phyloP scores from a whole-genome alignment of 2,329 filamentous ascomycete species.

The Rhynchosporium secalis region DNA sequence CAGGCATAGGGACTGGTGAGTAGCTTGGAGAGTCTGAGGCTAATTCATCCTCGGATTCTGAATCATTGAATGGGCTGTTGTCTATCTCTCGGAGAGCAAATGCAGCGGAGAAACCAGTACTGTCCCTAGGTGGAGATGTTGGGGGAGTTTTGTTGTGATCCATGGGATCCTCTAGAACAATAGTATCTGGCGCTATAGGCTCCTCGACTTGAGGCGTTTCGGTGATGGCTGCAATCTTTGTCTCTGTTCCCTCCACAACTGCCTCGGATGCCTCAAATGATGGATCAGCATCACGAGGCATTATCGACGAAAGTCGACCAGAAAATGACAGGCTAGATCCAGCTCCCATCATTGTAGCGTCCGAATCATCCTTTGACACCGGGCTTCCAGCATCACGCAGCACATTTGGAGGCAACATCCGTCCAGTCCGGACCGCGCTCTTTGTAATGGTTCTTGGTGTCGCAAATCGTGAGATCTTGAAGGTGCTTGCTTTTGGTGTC shows the following conservation, averaged over 20 bases:
- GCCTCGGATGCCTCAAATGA: conserved; percentile 22
- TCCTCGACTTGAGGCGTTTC: conserved; percentile 16
- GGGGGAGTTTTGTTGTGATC: conserved; percentile 29
- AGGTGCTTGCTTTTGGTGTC: conserved; percentile 35
- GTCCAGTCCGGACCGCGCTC: conserved; percentile 30
- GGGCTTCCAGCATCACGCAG: conserved; percentile 18
- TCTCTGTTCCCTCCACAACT: conserved; percentile 25
- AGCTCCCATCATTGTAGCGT: conserved; percentile 10
- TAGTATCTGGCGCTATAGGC: conserved; percentile 20
- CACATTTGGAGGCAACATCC: conserved; percentile 28
- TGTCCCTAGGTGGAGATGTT: conserved; percentile 29
- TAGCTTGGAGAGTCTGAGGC: conserved; percentile 38
- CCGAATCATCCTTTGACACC: conserved; percentile 2
- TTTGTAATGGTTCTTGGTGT: conserved; percentile 36
- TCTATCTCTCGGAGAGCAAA: conserved; percentile 52
- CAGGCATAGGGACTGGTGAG: conserved; percentile 29
- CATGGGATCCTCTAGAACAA: conserved; percentile 21
- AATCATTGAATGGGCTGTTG: conserved; percentile 48
- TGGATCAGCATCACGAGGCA: conserved; percentile 41
- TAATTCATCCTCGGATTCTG: conserved; percentile 58
- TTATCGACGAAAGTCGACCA: conserved; percentile 43
- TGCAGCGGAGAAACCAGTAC: conserved; percentile 20
- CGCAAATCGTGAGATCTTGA: conserved; percentile 38
- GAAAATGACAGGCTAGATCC: conserved; percentile 39
- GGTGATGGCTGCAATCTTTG: neutral